These are phyloP conservation scores for Coemansia sp. DNA, from an alignment of 192 early-diverging fungal species.

Conservation along the genomic window DNA sequence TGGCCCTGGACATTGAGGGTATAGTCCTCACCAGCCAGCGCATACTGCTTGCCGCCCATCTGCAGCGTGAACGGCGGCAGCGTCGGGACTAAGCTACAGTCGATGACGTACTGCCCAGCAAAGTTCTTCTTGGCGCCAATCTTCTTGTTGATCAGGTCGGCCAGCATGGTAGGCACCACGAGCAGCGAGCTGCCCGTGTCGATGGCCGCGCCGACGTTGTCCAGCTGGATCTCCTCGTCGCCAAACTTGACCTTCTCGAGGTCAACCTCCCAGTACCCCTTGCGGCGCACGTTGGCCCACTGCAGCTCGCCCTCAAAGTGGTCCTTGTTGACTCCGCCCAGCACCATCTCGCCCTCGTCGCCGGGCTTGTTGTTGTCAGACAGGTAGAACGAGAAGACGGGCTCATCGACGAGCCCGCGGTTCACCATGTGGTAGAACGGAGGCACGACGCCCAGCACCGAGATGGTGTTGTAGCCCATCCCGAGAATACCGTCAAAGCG, in stretches of 20 bases:
- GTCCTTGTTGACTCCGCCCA: slow-evolving; percentile 79
- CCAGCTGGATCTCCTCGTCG: slow-evolving; percentile 68
- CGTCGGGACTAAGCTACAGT: slow-evolving; percentile 65
- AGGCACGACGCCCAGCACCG: slow-evolving; percentile 84
- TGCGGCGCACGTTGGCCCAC: slow-evolving; percentile 85
- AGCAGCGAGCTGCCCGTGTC: slow-evolving; percentile 91
- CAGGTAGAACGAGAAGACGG: slow-evolving; percentile 89
- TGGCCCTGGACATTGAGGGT: slow-evolving; percentile 61
- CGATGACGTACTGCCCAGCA: slow-evolving; percentile 84
- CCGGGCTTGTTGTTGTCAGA: slow-evolving; percentile 64
- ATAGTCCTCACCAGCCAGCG: slow-evolving; percentile 63
- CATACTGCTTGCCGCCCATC: slow-evolving; percentile 75
- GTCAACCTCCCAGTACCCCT: slow-evolving; percentile 97
- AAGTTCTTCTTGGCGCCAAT: slow-evolving; percentile 94
- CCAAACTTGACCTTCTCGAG: slow-evolving; percentile 77
- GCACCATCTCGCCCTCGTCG: slow-evolving; percentile 78
- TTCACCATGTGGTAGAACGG: slow-evolving; percentile 95
- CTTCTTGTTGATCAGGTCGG: slow-evolving; percentile 84
- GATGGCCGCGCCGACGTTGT: slow-evolving; percentile 75
- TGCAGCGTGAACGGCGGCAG: slow-evolving; percentile 77
- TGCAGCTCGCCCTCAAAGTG: slow-evolving; percentile 70
- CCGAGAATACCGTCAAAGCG: slow-evolving; percentile 98
- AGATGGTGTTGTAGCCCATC: slow-evolving; percentile 84
- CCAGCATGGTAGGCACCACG: slow-evolving; percentile 70
- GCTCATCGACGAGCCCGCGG: slow-evolving; percentile 74